Evolutionary conservation across 306 rosid species (phyloP), one percentile per base, ranked within the genome.

Genomic region (Gastrolobium bilobum): DNA sequence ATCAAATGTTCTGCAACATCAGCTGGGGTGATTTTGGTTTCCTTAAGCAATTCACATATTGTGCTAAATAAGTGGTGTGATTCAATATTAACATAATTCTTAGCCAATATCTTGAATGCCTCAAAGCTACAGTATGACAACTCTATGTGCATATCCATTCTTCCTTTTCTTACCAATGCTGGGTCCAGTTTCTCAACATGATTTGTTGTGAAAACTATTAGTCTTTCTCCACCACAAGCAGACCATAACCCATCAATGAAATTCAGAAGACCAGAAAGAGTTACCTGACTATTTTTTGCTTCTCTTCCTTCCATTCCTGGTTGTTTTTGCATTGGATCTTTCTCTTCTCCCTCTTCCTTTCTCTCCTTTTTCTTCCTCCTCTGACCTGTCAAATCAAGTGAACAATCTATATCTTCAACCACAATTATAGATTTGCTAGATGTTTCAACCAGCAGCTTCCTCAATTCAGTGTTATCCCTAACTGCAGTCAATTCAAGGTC

Each of bases 171-270:
- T 10, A 91, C 84, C 60, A 95, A 74, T n/a, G 99, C 97, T 0
- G 97, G 95, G 66, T 95, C 97, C 5, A 95, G 87, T 26, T 91
- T 91, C 82, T 95, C 97, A 33, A 85, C 89, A 68, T 87, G 81
- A 50, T 92, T 94, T 2, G 97, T 94, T 0, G 99, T 92, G 86
- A 94, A 92, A 10, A 94, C 92, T 7, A 94, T 85, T 1, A 94
- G 59, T 33, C 93, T 88, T 11, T 92, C 97, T 31, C 95, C 93
- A 0, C 91, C 88, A 56, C 97, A 87, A 52, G 97, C 88, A 3
- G 97, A 91, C 98, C 98, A 93, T 40, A 93, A 71, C 13, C 98
- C 98, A 76, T 93, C 97, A 39, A 93, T 89, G 87, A 93, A 93
- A 59, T 91, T 93, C 75, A 93, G 37, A 5, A 91, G 87, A 54